Base-by-base conservation (phyloP, 306 rosid species). In the Lathyrus tuberosus region DNA sequence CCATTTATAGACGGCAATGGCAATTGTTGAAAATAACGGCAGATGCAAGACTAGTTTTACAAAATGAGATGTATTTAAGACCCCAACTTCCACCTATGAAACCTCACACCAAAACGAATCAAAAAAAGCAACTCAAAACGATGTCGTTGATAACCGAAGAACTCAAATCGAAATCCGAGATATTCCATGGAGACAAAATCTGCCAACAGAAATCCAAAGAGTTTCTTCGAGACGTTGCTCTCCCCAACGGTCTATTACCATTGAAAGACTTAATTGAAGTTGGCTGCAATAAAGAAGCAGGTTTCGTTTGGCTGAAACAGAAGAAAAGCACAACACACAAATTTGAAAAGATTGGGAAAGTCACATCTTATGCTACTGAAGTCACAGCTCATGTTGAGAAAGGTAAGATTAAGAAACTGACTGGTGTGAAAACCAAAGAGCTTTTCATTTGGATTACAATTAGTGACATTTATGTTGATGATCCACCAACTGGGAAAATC, bases 221-320 rank as follows among this genome's bases (percentile, higher is more conserved):
- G 2, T 49, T 94, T 26, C 92, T 94, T 0, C 73, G 57, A n/a
- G 99, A 94, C 66, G 69, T 82, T 0, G 58, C 60, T 0, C 83
- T 93, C 1, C 97, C 98, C 12, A 90, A 88, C 10, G 97, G 98
- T 0, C 89, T 93, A 0, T 2, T 90, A 10, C 98, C 98, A 0
- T 3, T 93, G 77, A 70, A 84, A 4, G 98, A 93, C 84, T 76
- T 94, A 2, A 84, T 41, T 20, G 98, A 94, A 71, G 87, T 95
- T 33, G 99, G 99, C 4, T 78, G 72, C 67, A 81, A 86, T 68
- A 75, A 79, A 14, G 91, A 87, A 10, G 73, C 83, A 0, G 99
- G 99, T 5, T 87, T 84, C 12, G 97, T 91, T 38, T 89, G 99
- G 99, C 83, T 95, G 3, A 95, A 83, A 83, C 97, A 91, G 65